Evolutionary conservation across 768 basidiomycete genomes (phyloP).

Genomic region (Naematelia aurantialba): DNA sequence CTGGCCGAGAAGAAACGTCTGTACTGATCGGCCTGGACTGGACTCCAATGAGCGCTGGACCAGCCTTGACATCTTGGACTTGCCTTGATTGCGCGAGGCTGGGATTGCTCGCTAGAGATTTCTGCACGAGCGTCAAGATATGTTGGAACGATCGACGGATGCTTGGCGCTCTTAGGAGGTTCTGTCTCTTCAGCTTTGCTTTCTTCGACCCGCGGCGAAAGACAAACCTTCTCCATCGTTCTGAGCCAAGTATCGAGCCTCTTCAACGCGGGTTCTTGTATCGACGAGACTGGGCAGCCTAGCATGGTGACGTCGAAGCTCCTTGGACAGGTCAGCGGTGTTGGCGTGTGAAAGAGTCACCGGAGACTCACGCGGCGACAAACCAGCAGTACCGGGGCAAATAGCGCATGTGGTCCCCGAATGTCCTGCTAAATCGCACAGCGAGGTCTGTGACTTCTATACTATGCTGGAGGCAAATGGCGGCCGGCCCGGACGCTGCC

Average conservation of each 20-base stretch:
- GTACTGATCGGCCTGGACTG: not conserved
- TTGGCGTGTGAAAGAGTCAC: not conserved
- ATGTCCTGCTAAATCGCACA: slow-evolving; percentile 9
- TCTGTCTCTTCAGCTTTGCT: slow-evolving; percentile 3
- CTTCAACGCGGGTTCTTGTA: slow-evolving; percentile 7
- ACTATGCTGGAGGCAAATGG: slow-evolving; percentile 8
- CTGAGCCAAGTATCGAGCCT: slow-evolving; percentile 8
- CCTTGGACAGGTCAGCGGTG: not conserved
- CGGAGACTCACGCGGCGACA: slow-evolving; percentile 11
- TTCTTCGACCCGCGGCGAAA: not conserved
- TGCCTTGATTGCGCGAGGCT: slow-evolving; percentile 3
- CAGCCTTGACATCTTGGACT: not conserved
- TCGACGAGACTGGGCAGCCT: not conserved
- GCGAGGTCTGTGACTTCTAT: slow-evolving; percentile 6
- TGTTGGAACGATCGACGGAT: slow-evolving; percentile 13
- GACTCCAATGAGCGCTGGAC: not conserved
- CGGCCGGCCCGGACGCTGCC: slow-evolving; percentile 4
- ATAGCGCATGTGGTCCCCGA: slow-evolving; percentile 12
- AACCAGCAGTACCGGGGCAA: slow-evolving; percentile 14
- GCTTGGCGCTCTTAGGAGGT: slow-evolving; percentile 8
- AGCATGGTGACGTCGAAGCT: slow-evolving; percentile 14
- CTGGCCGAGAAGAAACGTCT: not conserved
- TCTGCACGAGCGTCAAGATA: slow-evolving; percentile 2
- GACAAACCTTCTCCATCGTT: slow-evolving; percentile 8
- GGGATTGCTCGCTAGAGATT: slow-evolving; percentile 5